phyloP scores from a whole-genome alignment of 2,329 filamentous ascomycete genomes.

The Graphilbum ipis-grandicollis region DNA sequence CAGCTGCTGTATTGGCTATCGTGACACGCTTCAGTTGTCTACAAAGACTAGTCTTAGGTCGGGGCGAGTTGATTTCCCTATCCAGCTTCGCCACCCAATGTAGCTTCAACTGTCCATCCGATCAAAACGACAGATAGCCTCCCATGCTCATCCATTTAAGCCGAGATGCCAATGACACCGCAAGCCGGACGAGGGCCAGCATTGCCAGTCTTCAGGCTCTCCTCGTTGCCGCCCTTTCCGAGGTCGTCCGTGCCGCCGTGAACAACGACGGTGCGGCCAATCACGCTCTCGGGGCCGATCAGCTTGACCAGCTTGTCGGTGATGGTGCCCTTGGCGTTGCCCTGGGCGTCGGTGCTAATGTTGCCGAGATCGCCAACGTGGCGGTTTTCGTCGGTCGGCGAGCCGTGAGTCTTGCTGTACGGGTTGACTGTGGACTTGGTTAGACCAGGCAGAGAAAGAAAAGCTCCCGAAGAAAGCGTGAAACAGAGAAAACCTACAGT shows the following conservation, averaged over 20 bases:
- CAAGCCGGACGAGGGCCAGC: slow-evolving; percentile 86
- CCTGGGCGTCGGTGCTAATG: slow-evolving; percentile 86
- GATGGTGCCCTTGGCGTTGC: slow-evolving; percentile 69
- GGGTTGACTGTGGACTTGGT: slow-evolving; percentile 71
- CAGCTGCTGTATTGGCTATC: too few relatives aligned
- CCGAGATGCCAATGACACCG: slow-evolving; percentile 84
- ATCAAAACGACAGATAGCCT: too few relatives aligned
- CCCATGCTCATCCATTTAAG: too few relatives aligned
- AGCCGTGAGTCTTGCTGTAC: slow-evolving; percentile 78
- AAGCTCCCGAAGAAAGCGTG: neutral
- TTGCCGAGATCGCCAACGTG: slow-evolving; percentile 98
- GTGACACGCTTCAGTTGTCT: too few relatives aligned
- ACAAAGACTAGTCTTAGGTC: too few relatives aligned
- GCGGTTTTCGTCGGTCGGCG: slow-evolving; percentile 63
- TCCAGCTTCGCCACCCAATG: too few relatives aligned
- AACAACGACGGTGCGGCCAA: slow-evolving; percentile 89
- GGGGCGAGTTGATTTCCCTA: too few relatives aligned
- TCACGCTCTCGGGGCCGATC: slow-evolving; percentile 86
- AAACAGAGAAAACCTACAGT: slow-evolving; percentile 50
- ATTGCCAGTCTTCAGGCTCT: slow-evolving; percentile 97
- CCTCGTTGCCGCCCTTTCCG: slow-evolving; percentile 77
- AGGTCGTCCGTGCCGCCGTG: slow-evolving; percentile 95
- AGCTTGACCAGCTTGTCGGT: slow-evolving; percentile 79
- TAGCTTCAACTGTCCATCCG: too few relatives aligned
- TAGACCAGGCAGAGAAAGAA: neutral